Percentiles rank a stretch among this genome's conserved stretches.
Evolutionary conservation across 2,329 filamentous ascomycete species (phyloP).

Genomic region (Ophiognomonia clavigignenti-juglandacearum): DNA sequence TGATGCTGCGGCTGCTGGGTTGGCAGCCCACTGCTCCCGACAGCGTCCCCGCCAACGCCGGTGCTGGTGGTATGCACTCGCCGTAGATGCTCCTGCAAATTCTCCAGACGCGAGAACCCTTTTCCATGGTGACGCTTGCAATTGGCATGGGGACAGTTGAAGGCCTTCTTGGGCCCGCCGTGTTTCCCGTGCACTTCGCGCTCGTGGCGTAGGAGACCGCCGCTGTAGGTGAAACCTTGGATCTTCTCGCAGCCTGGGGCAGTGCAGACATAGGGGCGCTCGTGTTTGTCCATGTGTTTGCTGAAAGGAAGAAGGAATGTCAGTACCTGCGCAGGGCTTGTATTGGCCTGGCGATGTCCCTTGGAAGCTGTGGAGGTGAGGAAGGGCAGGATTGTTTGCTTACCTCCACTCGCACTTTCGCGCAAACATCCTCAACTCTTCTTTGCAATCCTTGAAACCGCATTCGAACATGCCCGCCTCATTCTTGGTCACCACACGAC

Average conservation of each 20-base stretch:
- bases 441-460: constrained; percentile 62
- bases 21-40: constrained; percentile 20
- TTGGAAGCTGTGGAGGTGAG: not conserved
- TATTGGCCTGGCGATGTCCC: no score
- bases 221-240: constrained; percentile 91
- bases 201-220: constrained; percentile 83
- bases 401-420: constrained; percentile 94
- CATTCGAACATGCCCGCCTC: constrained; percentile 73
- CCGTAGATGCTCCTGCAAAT: constrained; percentile 87
- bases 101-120: constrained; percentile 90
- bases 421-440: constrained; percentile 61
- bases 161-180: constrained; percentile 78
- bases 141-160: constrained; percentile 79
- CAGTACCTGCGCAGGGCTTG: not conserved
- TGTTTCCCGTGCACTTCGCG: constrained; percentile 91
- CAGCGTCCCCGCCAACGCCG: constrained; percentile 24
- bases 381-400: constrained; percentile 28
- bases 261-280: constrained; percentile 83
- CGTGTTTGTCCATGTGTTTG: constrained; percentile 98
- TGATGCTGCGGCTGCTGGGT: constrained; percentile 21
- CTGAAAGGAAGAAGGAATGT: constrained; percentile 40
- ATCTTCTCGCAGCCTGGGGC: constrained; percentile 84
- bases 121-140: constrained; percentile 88
- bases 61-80: constrained; percentile 66
- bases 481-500: constrained; percentile 56